phyloP scores from a whole-genome alignment of 768 basidiomycete genomes.

The Kwoniella sp. region DNA sequence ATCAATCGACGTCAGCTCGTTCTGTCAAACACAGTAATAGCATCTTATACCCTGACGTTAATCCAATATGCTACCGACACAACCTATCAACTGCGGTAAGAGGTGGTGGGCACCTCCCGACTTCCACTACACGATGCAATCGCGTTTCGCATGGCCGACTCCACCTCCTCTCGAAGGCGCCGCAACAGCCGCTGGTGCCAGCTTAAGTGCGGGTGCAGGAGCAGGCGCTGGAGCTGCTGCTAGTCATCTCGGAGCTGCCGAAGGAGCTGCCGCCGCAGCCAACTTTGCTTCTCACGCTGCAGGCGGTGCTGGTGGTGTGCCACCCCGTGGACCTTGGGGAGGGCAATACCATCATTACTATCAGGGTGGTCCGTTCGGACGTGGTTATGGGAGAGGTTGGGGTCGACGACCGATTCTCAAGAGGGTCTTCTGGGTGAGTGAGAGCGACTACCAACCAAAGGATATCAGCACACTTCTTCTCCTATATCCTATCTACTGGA shows the following conservation, averaged over 20 bases:
- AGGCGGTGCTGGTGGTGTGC: constrained; percentile 10
- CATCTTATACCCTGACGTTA: too few relatives aligned
- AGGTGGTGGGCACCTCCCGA: constrained; percentile 14
- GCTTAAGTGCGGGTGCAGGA: not conserved
- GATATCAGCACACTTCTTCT: too few relatives aligned
- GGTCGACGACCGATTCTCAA: constrained; percentile 17
- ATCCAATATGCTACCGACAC: constrained; percentile 15
- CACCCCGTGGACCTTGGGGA: constrained; percentile 18
- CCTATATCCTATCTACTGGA: too few relatives aligned
- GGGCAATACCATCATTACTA: constrained; percentile 21
- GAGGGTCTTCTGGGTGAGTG: constrained; percentile 33
- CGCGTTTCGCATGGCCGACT: constrained; percentile 19
- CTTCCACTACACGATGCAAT: constrained; percentile 8
- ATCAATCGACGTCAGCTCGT: too few relatives aligned
- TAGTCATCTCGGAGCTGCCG: not conserved
- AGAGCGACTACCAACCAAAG: too few relatives aligned
- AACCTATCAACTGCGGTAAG: constrained; percentile 11
- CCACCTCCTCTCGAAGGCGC: constrained; percentile 2
- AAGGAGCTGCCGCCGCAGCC: constrained; percentile 12
- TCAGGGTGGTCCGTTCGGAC: not conserved
- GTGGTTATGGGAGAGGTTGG: constrained; percentile 16
- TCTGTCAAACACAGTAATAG: too few relatives aligned
- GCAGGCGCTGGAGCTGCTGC: constrained; percentile 12
- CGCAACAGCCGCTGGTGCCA: not conserved
- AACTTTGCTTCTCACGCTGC: constrained; percentile 1